These are phyloP conservation scores for Symbiodinium natans DNA, from an alignment of 73 alveolate genomes.

Conservation along the genomic window DNA sequence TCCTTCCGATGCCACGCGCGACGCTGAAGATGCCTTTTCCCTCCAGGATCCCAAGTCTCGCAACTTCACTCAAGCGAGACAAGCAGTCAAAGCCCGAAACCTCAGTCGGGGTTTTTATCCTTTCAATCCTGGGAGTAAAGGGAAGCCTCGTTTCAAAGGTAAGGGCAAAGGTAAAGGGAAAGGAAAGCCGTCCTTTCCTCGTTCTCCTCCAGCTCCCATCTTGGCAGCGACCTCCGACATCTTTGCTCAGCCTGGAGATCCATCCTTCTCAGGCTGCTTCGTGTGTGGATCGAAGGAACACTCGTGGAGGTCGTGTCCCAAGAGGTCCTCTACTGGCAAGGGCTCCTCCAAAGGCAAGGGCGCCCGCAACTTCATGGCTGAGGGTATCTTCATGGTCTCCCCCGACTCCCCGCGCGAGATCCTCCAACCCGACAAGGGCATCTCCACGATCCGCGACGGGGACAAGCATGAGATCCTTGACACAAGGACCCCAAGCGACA, in stretches of 20 bases:
- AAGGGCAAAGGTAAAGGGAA: slow-evolving; percentile 21
- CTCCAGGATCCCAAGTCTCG: background rate
- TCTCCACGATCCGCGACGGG: background rate
- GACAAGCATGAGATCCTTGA: background rate
- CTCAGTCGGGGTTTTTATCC: slow-evolving; percentile 12
- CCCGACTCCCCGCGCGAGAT: no score
- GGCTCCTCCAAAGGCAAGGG: background rate
- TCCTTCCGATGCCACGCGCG: background rate
- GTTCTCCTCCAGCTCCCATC: background rate
- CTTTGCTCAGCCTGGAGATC: background rate
- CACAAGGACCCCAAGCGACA: no score
- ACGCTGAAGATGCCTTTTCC: slow-evolving; percentile 4
- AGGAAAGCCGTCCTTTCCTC: background rate
- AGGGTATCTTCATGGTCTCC: background rate
- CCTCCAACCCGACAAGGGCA: no score
- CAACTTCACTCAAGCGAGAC: slow-evolving; percentile 7
- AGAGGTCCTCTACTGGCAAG: background rate
- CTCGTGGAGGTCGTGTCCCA: background rate
- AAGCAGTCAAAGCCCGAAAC: background rate
- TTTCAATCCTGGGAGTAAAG: background rate
- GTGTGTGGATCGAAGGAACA: slow-evolving; percentile 8
- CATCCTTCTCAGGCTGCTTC: background rate
- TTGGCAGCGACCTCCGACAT: background rate
- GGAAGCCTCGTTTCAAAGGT: no score
- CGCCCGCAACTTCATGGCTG: background rate